Base-by-base conservation (phyloP, 116 monocot genomes). In the Phalaenopsis hybrid region DNA sequence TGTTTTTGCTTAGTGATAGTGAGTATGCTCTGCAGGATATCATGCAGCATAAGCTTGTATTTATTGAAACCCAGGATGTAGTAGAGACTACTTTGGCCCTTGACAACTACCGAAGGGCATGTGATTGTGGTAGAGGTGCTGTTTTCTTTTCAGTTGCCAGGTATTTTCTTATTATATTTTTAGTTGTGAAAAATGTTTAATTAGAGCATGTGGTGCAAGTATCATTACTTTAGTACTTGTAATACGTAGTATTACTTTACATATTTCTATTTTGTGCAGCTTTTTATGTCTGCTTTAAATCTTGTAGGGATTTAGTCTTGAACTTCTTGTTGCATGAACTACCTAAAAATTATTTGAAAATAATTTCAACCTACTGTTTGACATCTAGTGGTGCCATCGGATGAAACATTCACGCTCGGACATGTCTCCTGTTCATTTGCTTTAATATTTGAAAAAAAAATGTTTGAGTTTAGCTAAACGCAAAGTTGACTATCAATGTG, bases 31-130 rank as follows among this genome's bases (percentile, higher is more conserved):
- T 89, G 72, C 90, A 99, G 95, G 99, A 99, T 69, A 86, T 99
- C 20, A 99, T 95, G 99, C 99, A 99, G 59, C 95, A 99, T 89
- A 99, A 99, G 69, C 85, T 99, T 52, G 95, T 99, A n/a, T 95
- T 99, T 77, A 95, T 99, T 85, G 99, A 99, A 89, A 99, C 99
- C 77, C 99, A 95, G 72, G 99, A 99, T 90, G 99, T 99, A 49
- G 91, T 99, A 25, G 95, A 99, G 83, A 99, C 99, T 75, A 99
- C 99, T 16, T 87, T 99, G 75, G 99, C 99, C 65, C 89, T 99
- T 77, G 99, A 99, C 86, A 99, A 99, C 77, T 99, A 99, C 85
- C 91, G 99, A 28, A 88, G 88, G 65, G 95, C 95, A 57, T 95
- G 95, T 82, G 95, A 99, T 59, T 95, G 95, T 88, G 99, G 99